These are phyloP conservation scores for Vigna hirtella DNA, from an alignment of 306 rosid genomes.

Conservation along the genomic window DNA sequence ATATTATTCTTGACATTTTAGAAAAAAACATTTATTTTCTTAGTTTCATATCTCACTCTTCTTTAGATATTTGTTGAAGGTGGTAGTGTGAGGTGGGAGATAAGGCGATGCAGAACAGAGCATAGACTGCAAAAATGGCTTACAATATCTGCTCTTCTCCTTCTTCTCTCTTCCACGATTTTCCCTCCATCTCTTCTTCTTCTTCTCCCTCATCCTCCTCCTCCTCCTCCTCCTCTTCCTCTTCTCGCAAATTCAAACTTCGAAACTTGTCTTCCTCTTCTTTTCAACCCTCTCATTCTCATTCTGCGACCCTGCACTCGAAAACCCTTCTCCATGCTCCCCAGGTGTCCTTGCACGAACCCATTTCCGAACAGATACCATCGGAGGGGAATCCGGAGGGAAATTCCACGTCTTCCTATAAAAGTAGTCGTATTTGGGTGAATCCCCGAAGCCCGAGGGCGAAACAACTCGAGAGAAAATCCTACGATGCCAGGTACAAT, in stretches of 20 bases:
- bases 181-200: conserved; percentile 51
- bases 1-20: too few relatives aligned
- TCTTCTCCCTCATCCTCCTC: conserved; percentile 68
- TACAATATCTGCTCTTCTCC: conserved; percentile 70
- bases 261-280: conserved; percentile 32
- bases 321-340: conserved; percentile 59
- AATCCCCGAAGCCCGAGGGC: conserved; percentile 92
- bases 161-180: conserved; percentile 65
- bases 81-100: neutral
- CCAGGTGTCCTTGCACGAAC: conserved; percentile 66
- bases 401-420: conserved; percentile 50
- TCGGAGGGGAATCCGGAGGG: conserved; percentile 44
- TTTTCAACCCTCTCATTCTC: neutral
- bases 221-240: conserved; percentile 50
- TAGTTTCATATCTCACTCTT: too few relatives aligned
- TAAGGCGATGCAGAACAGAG: conserved; percentile 5
- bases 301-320: neutral
- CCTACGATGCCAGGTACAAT: conserved; percentile 77
- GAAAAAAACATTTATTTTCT: too few relatives aligned
- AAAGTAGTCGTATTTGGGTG: conserved; percentile 70
- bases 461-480: conserved; percentile 62
- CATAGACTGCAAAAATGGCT: conserved; percentile 59
- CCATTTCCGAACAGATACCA: conserved; percentile 26
- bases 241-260: conserved; percentile 41
- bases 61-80: neutral